These are phyloP conservation scores for Desmodesmus armatus DNA, from an alignment of 139 green algal genomes.

Conservation along the genomic window DNA sequence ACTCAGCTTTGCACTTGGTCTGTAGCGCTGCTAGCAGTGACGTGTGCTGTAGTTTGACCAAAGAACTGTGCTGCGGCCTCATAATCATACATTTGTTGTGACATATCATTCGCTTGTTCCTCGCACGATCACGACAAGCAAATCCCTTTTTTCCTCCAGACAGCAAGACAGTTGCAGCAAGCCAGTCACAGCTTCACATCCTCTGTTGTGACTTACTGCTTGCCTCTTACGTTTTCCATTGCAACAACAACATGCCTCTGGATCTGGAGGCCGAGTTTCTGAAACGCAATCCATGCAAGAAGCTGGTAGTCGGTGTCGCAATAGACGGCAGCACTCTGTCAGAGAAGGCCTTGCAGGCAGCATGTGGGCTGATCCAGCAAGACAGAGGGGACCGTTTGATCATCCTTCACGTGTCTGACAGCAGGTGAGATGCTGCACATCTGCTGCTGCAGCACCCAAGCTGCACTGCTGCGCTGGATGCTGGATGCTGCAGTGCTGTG, in stretches of 20 bases:
- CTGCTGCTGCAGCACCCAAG: too few species aligned
- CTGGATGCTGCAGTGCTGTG: background rate
- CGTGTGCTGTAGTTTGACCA: too few species aligned
- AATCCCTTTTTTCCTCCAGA: too few species aligned
- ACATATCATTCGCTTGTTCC: background rate
- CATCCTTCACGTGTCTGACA: conserved; percentile 37
- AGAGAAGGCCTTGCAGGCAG: conserved; percentile 34
- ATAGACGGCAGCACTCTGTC: conserved; percentile 49
- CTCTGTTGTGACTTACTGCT: background rate
- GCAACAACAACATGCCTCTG: background rate
- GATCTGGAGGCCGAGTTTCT: conserved; percentile 14
- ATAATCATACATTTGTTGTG: background rate
- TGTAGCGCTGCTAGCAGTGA: too few species aligned
- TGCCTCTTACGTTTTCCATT: background rate
- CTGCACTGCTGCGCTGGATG: background rate
- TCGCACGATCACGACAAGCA: background rate
- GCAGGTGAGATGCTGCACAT: too few species aligned
- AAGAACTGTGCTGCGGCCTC: background rate
- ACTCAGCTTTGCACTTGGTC: too few species aligned
- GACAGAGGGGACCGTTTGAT: conserved; percentile 40
- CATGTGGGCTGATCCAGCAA: conserved; percentile 16
- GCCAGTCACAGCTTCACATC: background rate
- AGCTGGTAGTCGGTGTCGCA: conserved; percentile 39
- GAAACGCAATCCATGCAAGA: conserved; percentile 19
- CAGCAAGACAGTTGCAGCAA: background rate